These are phyloP conservation scores for Amanita rubescens DNA, from an alignment of 768 basidiomycete genomes.

Conservation along the genomic window DNA sequence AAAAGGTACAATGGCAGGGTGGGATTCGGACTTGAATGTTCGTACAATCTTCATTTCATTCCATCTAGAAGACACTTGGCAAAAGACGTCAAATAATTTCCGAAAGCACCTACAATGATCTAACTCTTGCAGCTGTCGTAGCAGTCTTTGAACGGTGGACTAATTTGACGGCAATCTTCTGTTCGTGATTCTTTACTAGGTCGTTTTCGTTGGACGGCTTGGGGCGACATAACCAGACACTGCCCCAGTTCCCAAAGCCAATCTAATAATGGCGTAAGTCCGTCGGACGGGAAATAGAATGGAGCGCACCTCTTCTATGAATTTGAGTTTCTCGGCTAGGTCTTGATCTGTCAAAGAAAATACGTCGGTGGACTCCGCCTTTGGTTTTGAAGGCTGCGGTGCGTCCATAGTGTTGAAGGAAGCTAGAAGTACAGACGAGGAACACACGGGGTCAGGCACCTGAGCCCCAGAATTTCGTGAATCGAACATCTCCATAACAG, in stretches of 20 bases:
- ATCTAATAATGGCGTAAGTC: constrained; percentile 40
- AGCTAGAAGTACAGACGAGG: constrained; percentile 50
- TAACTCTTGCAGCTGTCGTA: constrained; percentile 83
- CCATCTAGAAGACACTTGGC: constrained; percentile 49
- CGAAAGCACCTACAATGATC: constrained; percentile 61
- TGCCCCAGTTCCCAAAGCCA: constrained; percentile 91
- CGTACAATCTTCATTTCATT: constrained; percentile 97
- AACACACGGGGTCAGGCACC: constrained; percentile 8
- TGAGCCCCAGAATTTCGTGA: constrained; percentile 8
- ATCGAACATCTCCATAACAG: constrained; percentile 34
- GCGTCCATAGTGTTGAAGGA: constrained; percentile 36
- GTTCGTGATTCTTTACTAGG: constrained; percentile 31
- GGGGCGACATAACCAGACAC: constrained; percentile 74
- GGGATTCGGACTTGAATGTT: constrained; percentile 74
- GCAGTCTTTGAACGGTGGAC: constrained; percentile 83
- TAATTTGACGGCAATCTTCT: constrained; percentile 84
- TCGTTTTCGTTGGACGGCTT: constrained; percentile 36
- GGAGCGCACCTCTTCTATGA: constrained; percentile 61
- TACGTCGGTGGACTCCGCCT: constrained; percentile 45
- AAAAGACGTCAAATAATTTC: background rate
- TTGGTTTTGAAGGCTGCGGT: constrained; percentile 21
- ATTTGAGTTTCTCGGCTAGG: constrained; percentile 62
- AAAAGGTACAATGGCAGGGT: constrained; percentile 90
- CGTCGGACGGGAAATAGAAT: constrained; percentile 2
- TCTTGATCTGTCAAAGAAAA: constrained; percentile 71